Percentiles rank a stretch among this genome's conserved stretches.
Conservation (phyloP, 768 basidiomycete species). For the Serpula lacrymans region DNA sequence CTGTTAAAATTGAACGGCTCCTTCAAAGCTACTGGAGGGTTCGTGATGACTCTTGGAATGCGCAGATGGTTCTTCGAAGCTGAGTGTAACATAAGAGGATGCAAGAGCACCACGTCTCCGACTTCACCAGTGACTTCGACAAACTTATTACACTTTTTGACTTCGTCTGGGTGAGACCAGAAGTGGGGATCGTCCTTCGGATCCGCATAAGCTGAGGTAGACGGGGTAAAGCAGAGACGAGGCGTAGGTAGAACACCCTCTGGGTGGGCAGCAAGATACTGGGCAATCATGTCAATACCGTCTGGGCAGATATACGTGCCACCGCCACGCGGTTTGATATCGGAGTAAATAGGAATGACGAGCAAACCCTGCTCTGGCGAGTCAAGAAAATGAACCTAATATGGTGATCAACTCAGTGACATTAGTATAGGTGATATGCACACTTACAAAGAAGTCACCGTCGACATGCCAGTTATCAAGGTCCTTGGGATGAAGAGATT, state of each 20-base stretch:
- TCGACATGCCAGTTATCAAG: slow-evolving; percentile 66
- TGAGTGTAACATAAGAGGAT: slow-evolving; percentile 64
- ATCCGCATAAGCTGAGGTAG: slow-evolving; percentile 33
- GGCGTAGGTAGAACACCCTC: slow-evolving; percentile 48
- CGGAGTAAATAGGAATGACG: slow-evolving; percentile 58
- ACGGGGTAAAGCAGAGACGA: slow-evolving; percentile 46
- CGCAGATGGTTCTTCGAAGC: slow-evolving; percentile 59
- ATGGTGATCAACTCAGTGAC: neutral
- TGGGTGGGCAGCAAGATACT: slow-evolving; percentile 48
- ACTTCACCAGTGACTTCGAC: slow-evolving; percentile 56
- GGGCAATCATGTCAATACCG: slow-evolving; percentile 46
- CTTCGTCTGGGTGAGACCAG: slow-evolving; percentile 43
- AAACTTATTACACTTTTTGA: slow-evolving; percentile 40
- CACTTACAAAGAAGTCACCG: slow-evolving; percentile 52
- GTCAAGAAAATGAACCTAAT: slow-evolving; percentile 56
- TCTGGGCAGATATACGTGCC: slow-evolving; percentile 61
- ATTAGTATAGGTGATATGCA: too few species aligned
- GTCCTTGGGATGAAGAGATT: slow-evolving; percentile 35
- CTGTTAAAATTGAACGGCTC: slow-evolving; percentile 53
- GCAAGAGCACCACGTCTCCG: slow-evolving; percentile 63
- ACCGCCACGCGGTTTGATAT: slow-evolving; percentile 52
- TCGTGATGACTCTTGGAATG: slow-evolving; percentile 58
- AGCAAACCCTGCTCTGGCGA: slow-evolving; percentile 64
- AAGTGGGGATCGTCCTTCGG: slow-evolving; percentile 38
- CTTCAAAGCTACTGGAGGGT: slow-evolving; percentile 55